Evolutionary conservation across 78 protist genomes (phyloP).

Genomic region (Dictyostelium intermedium): DNA sequence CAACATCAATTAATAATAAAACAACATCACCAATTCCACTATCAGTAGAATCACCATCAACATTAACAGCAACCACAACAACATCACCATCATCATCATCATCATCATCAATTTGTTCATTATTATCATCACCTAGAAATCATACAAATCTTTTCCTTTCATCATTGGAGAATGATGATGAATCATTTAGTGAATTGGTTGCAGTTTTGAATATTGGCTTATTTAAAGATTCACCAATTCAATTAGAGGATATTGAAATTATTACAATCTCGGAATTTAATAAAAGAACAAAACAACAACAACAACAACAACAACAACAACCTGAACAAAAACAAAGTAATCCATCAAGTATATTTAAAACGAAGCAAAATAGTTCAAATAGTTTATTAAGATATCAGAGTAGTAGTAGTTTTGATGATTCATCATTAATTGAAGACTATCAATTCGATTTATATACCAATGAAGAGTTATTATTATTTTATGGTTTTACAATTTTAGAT

Average conservation of each 20-base stretch:
- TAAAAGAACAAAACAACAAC: background rate
- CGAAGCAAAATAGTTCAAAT: background rate
- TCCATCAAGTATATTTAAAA: background rate
- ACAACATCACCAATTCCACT: background rate
- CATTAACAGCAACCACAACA: background rate
- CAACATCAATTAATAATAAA: background rate
- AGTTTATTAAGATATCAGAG: background rate
- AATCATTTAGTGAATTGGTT: slow-evolving; percentile 7
- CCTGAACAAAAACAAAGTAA: background rate
- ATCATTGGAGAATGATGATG: slow-evolving; percentile 8
- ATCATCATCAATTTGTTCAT: background rate
- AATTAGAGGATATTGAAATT: slow-evolving; percentile 38
- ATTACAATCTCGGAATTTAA: slow-evolving; percentile 21
- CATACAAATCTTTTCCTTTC: background rate
- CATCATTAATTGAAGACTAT: background rate
- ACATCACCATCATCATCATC: background rate
- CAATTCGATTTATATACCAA: slow-evolving; percentile 14
- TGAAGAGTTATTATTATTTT: slow-evolving; percentile 45
- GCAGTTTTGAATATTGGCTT: slow-evolving; percentile 29
- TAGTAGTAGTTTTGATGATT: background rate
- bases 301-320: background rate
- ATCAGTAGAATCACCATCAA: background rate
- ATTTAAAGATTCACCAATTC: slow-evolving; percentile 56
- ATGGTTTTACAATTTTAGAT: slow-evolving; percentile 44
- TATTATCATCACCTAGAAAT: background rate